phyloP scores from a whole-genome alignment of 2,329 filamentous ascomycete species.

The Colletotrichum sp. region DNA sequence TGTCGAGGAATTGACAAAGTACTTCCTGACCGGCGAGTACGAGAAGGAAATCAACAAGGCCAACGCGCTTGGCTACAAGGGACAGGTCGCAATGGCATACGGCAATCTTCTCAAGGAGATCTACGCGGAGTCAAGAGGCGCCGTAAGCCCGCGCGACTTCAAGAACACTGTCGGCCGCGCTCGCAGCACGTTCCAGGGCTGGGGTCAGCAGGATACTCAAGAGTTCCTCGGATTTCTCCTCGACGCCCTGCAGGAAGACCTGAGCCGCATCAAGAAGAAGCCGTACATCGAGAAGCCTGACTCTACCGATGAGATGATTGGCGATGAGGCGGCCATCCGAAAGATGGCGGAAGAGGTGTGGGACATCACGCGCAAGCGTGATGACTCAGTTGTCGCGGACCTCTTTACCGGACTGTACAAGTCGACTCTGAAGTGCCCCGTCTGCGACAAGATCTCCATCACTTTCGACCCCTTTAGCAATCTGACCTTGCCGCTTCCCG shows the following conservation, averaged over 20 bases:
- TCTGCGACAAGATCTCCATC: constrained; percentile 94
- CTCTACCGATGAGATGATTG: constrained; percentile 94
- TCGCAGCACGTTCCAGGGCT: constrained; percentile 87
- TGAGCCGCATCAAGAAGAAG: constrained; percentile 93
- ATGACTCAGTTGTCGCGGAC: constrained; percentile 94
- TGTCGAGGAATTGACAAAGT: constrained; percentile 91
- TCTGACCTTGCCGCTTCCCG: constrained; percentile 86
- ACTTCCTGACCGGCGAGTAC: constrained; percentile 80
- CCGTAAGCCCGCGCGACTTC: constrained; percentile 80
- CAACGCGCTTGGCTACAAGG: constrained; percentile 86
- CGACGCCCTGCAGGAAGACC: constrained; percentile 92
- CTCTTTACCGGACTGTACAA: constrained; percentile 98
- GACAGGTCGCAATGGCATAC: constrained; percentile 86
- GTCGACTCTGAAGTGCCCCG: constrained; percentile 91
- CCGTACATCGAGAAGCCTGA: constrained; percentile 98
- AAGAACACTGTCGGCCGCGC: constrained; percentile 82
- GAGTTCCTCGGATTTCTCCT: constrained; percentile 95
- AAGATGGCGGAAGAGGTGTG: constrained; percentile 88
- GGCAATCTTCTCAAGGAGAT: constrained; percentile 77
- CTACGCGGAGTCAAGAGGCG: constrained; percentile 72
- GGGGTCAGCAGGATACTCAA: constrained; percentile 96
- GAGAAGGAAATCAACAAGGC: constrained; percentile 81
- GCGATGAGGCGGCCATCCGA: constrained; percentile 78
- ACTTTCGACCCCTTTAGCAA: constrained; percentile 99
- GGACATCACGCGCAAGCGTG: constrained; percentile 88